phyloP scores from a whole-genome alignment of 164 flowering plant genomes.

The Santalum album region DNA sequence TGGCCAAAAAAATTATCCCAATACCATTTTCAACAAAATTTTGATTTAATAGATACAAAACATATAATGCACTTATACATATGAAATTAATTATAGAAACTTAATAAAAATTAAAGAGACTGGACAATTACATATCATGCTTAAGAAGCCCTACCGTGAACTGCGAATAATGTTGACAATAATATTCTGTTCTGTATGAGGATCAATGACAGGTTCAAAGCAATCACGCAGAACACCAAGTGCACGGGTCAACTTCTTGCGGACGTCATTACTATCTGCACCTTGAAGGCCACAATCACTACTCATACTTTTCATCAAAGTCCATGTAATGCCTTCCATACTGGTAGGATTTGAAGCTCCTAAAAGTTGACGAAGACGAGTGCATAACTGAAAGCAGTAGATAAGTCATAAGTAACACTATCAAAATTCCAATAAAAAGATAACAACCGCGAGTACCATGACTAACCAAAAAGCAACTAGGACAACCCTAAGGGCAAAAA shows the following conservation, averaged over 20 bases:
- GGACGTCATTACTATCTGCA: conserved; percentile 2
- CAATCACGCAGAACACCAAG: conserved; percentile 17
- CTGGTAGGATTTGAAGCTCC: conserved; percentile 19
- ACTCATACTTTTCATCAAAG: conserved; percentile 14
- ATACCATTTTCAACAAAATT: too few species aligned
- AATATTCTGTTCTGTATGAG: conserved; percentile 23
- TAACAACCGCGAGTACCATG: background rate
- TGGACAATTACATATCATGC: too few species aligned
- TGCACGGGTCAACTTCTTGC: conserved; percentile 13
- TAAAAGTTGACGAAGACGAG: conserved; percentile 17
- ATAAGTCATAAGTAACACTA: background rate
- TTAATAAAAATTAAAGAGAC: too few species aligned
- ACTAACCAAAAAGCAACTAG: too few species aligned
- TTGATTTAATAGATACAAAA: too few species aligned
- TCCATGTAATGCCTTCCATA: conserved; percentile 24
- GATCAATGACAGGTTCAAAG: conserved; percentile 24
- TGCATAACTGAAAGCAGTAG: conserved; percentile 16
- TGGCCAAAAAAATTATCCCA: too few species aligned
- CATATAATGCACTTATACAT: too few species aligned
- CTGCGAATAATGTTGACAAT: conserved; percentile 20
- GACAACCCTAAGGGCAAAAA: too few species aligned
- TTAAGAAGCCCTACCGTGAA: conserved; percentile 17
- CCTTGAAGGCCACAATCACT: conserved; percentile 8
- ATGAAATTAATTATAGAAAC: too few species aligned
- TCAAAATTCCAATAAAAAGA: background rate